These are phyloP conservation scores for Soucietia sequanensis DNA, from an alignment of 805 yeast genomes.

Conservation along the genomic window DNA sequence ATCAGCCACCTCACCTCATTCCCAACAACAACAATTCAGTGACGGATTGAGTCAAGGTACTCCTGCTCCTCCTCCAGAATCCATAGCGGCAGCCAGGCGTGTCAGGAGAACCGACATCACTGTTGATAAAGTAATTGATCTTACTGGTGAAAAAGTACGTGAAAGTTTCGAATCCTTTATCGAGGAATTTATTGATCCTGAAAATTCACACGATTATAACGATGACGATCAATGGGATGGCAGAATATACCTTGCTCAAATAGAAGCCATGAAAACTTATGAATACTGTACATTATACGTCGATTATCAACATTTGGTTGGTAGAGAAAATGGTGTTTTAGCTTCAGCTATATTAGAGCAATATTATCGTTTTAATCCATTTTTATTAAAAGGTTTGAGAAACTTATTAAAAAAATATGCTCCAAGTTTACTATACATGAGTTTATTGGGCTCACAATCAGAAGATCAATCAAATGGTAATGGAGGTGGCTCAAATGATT, in stretches of 20 bases:
- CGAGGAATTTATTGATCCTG: slow-evolving; percentile 55
- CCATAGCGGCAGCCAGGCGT: slow-evolving; percentile 6
- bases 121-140: slow-evolving; percentile 85
- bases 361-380: slow-evolving; percentile 90
- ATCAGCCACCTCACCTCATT: slow-evolving; percentile 29
- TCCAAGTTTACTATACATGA: slow-evolving; percentile 56
- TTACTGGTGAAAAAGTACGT: slow-evolving; percentile 90
- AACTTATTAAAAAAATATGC: slow-evolving; percentile 70
- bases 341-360: slow-evolving; percentile 89
- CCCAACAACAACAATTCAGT: slow-evolving; percentile 25
- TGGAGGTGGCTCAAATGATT: slow-evolving; percentile 26
- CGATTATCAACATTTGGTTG: slow-evolving; percentile 75
- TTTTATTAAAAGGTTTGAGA: slow-evolving; percentile 70
- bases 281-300: slow-evolving; percentile 79
- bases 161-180: slow-evolving; percentile 87
- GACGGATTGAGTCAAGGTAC: slow-evolving; percentile 17
- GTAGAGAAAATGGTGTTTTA: slow-evolving; percentile 79
- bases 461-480: slow-evolving; percentile 26
- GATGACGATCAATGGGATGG: slow-evolving; percentile 47
- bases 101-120: slow-evolving; percentile 54
- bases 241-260: slow-evolving; percentile 70
- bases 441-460: slow-evolving; percentile 39
- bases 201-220: slow-evolving; percentile 30
- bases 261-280: slow-evolving; percentile 73
- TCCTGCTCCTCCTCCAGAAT: slow-evolving; percentile 11